These are phyloP conservation scores for Geranium incanum DNA, from an alignment of 441 rosid genomes.

Conservation along the genomic window DNA sequence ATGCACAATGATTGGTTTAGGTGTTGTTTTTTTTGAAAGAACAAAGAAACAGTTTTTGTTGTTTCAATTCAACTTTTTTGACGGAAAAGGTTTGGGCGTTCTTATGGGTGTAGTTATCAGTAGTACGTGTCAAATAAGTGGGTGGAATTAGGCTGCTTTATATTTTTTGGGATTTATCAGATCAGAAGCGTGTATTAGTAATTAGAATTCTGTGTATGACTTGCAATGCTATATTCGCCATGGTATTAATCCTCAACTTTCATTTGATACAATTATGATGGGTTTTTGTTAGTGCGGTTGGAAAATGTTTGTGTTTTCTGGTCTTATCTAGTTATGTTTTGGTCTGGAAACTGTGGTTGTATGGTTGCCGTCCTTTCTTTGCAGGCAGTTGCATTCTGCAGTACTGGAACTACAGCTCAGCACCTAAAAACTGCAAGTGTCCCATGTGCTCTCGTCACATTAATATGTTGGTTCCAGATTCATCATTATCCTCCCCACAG, in stretches of 20 bases:
- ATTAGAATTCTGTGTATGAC: not conserved
- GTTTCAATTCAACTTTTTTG: not conserved
- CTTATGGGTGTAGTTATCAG: not conserved
- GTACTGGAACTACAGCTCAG: constrained; percentile 70
- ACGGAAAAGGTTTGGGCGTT: not conserved
- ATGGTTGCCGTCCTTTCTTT: constrained; percentile 7
- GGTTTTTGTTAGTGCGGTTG: not conserved
- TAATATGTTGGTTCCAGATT: constrained; percentile 45
- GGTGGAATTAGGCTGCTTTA: too few relatives aligned
- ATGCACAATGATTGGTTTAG: not conserved
- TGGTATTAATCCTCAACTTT: not conserved
- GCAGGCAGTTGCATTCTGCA: constrained; percentile 71
- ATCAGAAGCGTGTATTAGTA: too few relatives aligned
- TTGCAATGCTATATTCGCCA: not conserved
- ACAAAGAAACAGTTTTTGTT: not conserved
- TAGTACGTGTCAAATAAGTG: too few relatives aligned
- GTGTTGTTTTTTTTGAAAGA: not conserved
- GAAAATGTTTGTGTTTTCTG: not conserved
- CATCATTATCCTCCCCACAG: constrained; percentile 33
- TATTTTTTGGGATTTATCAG: too few relatives aligned
- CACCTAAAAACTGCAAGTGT: constrained; percentile 72
- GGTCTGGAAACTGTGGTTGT: not conserved
- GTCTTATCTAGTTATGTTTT: not conserved
- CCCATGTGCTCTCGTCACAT: constrained; percentile 68
- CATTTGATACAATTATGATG: not conserved